Conservation (phyloP, 2,329 filamentous ascomycete species). For the Ophiostoma triangulosporum region DNA sequence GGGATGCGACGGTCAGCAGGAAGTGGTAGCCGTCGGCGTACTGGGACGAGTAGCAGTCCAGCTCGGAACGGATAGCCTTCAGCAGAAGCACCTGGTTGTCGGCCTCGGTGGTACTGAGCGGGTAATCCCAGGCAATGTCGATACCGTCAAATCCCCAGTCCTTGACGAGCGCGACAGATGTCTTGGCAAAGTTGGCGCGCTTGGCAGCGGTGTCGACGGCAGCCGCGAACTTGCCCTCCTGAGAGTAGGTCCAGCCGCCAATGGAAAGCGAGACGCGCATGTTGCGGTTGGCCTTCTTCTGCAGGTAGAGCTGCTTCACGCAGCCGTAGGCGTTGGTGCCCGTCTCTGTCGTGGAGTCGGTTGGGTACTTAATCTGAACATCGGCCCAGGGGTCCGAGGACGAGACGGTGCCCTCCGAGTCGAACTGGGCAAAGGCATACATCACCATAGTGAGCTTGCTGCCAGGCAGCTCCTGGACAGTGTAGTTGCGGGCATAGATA, state of each 20-base stretch:
- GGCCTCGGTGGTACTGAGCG: constrained; percentile 25
- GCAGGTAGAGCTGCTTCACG: constrained; percentile 62
- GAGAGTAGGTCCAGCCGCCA: constrained; percentile 75
- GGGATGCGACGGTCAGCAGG: constrained; percentile 37
- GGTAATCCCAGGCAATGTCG: constrained; percentile 29
- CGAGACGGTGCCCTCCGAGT: constrained; percentile 57
- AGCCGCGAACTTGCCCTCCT: constrained; percentile 48
- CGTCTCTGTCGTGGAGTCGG: constrained; percentile 52
- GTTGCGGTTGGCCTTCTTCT: constrained; percentile 66
- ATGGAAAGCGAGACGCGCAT: constrained; percentile 69
- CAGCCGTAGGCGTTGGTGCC: constrained; percentile 69
- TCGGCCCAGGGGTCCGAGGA: constrained; percentile 60
- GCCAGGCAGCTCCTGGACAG: constrained; percentile 55
- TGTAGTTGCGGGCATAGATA: constrained; percentile 61
- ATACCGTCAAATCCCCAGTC: constrained; percentile 45
- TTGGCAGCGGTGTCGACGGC: constrained; percentile 50
- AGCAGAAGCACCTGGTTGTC: constrained; percentile 32
- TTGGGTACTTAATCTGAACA: constrained; percentile 55
- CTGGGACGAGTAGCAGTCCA: constrained; percentile 33
- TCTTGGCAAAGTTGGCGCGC: constrained; percentile 53
- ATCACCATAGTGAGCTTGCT: constrained; percentile 64
- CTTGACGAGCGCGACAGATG: constrained; percentile 54
- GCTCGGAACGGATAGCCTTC: constrained; percentile 28
- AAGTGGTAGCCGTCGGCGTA: constrained; percentile 36
- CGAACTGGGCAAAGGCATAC: constrained; percentile 69